Percentiles rank a stretch among this genome's conserved stretches.
Conservation (phyloP, 2,329 filamentous ascomycete genomes). For the Colletotrichum graminicola region DNA sequence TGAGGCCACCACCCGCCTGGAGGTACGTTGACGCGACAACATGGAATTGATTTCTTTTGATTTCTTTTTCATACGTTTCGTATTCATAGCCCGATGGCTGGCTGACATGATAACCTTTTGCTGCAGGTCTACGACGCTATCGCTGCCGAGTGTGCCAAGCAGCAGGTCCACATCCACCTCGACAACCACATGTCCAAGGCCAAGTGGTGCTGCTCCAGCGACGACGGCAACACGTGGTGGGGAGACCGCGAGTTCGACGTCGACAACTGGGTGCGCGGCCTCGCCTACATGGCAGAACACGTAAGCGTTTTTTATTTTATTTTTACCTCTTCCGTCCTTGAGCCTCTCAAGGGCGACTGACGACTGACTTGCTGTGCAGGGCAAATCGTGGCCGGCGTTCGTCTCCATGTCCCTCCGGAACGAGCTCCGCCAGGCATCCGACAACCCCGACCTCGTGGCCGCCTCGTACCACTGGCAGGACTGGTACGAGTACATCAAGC, state of each 20-base stretch:
- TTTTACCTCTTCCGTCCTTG: not conserved
- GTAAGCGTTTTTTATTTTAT: slow-evolving; percentile 52
- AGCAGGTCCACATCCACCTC: slow-evolving; percentile 69
- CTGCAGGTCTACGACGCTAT: slow-evolving; percentile 67
- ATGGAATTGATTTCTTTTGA: slow-evolving; percentile 31
- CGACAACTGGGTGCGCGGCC: slow-evolving; percentile 70
- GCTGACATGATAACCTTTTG: too few species aligned
- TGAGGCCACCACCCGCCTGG: slow-evolving; percentile 64
- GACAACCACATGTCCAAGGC: slow-evolving; percentile 73
- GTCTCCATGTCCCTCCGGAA: slow-evolving; percentile 66
- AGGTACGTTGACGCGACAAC: slow-evolving; percentile 49
- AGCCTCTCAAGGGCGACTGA: too few species aligned
- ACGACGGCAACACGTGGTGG: slow-evolving; percentile 72
- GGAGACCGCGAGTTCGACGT: slow-evolving; percentile 70
- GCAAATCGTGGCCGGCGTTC: slow-evolving; percentile 61
- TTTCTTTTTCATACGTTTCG: accelerated
- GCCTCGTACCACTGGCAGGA: slow-evolving; percentile 67
- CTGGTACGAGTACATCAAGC: slow-evolving; percentile 65
- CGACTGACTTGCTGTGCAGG: slow-evolving; percentile 47
- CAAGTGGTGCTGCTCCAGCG: slow-evolving; percentile 68
- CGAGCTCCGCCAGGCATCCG: slow-evolving; percentile 62
- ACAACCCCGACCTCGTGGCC: slow-evolving; percentile 49
- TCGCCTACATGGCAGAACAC: slow-evolving; percentile 71
- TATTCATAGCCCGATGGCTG: too few species aligned
- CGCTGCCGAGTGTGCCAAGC: slow-evolving; percentile 66